Base-by-base conservation (phyloP, 768 basidiomycete genomes). In the Lactarius hatsudake region DNA sequence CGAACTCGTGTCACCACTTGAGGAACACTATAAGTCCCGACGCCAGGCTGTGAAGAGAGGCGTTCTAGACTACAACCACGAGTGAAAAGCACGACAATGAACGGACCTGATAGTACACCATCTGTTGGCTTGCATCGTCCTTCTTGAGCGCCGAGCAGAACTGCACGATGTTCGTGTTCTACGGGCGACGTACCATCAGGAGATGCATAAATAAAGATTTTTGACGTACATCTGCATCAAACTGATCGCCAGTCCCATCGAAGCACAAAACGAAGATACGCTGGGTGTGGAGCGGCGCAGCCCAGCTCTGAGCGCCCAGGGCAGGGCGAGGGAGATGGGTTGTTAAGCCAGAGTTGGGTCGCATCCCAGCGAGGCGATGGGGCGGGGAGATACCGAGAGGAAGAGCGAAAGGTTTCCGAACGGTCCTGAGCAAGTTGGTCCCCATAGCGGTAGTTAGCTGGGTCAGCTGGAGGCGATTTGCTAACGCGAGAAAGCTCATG, bases 121-220 rank as follows among this genome's bases (percentile, higher is more conserved):
- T 79, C 72, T 91, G 90, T 63, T 86, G 77, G 12, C 73, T 69
- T 26, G 79, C 78, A 68, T 87, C 81, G 59, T 88, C 86, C 74
- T 90, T 91, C 78, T 85, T 86, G 68, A 91, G 75, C 82, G 88
- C 82, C 6, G 87, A 83, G 72, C 89, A 86, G 62, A 91, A 79
- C 64, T 87, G 83, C 48, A 91, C 80, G 63, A 91, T 81, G 67
- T 90, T 91, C 18, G 89, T 90, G 72, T 91, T 91, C 87, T 90
- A 66, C 10, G 56, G 3, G 8, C 10, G 30, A 32, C 30, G 36
- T 20, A 23, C 42, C 8, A 12, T 65, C 54, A 30, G 1, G 34
- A 40, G 32, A n/a, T 17, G 4, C 43, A 9, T 59, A 5, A 10
- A 32, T 17, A 56, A 17, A 30, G 34, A 34, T 23, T n/a, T 53